Conservation (phyloP, 306 rosid genomes). For the Glycine tomentella region DNA sequence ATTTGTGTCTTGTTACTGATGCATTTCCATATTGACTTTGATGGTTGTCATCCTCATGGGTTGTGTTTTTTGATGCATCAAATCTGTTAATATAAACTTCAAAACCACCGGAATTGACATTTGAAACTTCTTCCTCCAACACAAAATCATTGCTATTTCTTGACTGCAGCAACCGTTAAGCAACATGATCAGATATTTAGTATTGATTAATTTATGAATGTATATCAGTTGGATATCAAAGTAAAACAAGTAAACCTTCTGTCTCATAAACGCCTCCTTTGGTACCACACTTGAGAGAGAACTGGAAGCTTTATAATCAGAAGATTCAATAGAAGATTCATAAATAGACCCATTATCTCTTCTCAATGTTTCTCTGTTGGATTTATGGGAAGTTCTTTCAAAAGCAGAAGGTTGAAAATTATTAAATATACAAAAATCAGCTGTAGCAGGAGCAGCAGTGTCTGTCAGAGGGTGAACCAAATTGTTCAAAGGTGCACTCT, state of each 20-base stretch:
- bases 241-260: conserved; percentile 62
- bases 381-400: conserved; percentile 66
- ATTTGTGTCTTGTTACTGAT: conserved; percentile 55
- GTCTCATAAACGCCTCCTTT: conserved; percentile 60
- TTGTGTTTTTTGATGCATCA: conserved; percentile 49
- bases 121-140: conserved; percentile 58
- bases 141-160: conserved; percentile 48
- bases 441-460: conserved; percentile 48
- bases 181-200: conserved; percentile 33
- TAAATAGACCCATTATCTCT: conserved; percentile 54
- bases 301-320: conserved; percentile 52
- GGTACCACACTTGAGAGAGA: conserved; percentile 47
- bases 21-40: conserved; percentile 56
- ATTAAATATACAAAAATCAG: conserved; percentile 48
- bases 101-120: conserved; percentile 46
- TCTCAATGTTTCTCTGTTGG: conserved; percentile 58
- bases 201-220: conserved; percentile 12
- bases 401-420: conserved; percentile 55
- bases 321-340: too few species aligned
- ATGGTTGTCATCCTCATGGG: conserved; percentile 48
- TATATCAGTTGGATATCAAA: conserved; percentile 40
- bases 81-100: conserved; percentile 48
- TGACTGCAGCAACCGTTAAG: conserved; percentile 64
- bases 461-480: conserved; percentile 52
- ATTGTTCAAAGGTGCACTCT: conserved; percentile 53